A percentile compares a stretch with the other conserved stretches of the same genome.
Evolutionary conservation across 306 rosid species (phyloP).

Genomic region (Fagus sylvatica): DNA sequence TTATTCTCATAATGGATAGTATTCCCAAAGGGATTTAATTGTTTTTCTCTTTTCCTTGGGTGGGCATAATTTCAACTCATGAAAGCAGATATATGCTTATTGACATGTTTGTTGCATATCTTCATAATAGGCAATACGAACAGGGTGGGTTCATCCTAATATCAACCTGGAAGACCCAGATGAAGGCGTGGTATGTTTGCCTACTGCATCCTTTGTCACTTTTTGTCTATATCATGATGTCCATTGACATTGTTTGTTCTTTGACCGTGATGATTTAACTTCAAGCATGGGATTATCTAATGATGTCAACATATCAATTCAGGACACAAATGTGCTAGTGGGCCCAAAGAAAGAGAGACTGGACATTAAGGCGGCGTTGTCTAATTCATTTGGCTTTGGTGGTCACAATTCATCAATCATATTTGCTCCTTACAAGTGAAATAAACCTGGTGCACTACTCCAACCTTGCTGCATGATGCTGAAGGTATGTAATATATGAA

Average conservation of each 20-base stretch:
- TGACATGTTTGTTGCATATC: slow-evolving; percentile 12
- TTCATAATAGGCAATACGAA: slow-evolving; percentile 69
- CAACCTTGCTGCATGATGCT: slow-evolving; percentile 31
- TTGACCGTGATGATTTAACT: background rate
- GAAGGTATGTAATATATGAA: slow-evolving; percentile 32
- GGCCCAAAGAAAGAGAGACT: slow-evolving; percentile 88
- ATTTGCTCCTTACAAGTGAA: slow-evolving; percentile 82
- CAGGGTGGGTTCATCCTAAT: slow-evolving; percentile 99
- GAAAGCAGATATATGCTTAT: background rate
- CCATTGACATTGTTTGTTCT: background rate
- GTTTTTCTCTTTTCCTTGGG: background rate
- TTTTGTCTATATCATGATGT: slow-evolving; percentile 1
- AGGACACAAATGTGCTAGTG: slow-evolving; percentile 79
- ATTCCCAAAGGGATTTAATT: slow-evolving; percentile 5
- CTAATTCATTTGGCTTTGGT: slow-evolving; percentile 94
- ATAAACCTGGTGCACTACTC: slow-evolving; percentile 24
- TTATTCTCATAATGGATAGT: too few relatives aligned
- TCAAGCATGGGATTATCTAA: slow-evolving; percentile 28
- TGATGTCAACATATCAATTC: slow-evolving; percentile 13
- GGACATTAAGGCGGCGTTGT: slow-evolving; percentile 79
- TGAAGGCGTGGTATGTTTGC: slow-evolving; percentile 72
- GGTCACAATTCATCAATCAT: slow-evolving; percentile 95
- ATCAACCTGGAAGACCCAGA: slow-evolving; percentile 90
- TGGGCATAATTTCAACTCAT: background rate
- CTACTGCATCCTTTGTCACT: slow-evolving; percentile 4